Conservation (phyloP, 345 rosid species). For the Angophora floribunda region DNA sequence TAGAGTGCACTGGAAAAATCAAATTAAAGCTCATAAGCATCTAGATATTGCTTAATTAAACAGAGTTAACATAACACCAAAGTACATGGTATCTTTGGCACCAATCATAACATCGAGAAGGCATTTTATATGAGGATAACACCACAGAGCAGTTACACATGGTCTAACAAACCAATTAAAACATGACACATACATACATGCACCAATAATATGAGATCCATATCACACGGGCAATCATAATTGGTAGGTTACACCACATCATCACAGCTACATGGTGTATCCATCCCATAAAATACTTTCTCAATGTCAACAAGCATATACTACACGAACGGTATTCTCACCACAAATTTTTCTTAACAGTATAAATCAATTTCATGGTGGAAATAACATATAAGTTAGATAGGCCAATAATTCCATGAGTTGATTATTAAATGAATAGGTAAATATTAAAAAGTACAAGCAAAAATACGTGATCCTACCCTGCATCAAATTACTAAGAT, state of each 20-base stretch:
- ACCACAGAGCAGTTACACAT: background rate
- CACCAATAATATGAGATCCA: background rate
- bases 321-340: background rate
- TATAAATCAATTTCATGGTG: background rate
- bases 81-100: background rate
- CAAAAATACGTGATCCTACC: background rate
- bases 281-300: background rate
- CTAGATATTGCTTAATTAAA: background rate
- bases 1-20: slow-evolving; percentile 89
- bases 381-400: background rate
- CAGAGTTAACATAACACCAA: background rate
- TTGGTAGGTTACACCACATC: background rate
- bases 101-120: background rate
- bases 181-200: background rate
- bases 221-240: background rate
- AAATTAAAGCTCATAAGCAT: slow-evolving; percentile 81
- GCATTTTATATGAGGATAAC: background rate
- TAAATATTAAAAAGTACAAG: background rate
- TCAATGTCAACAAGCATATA: background rate
- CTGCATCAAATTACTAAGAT: background rate
- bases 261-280: background rate
- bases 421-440: background rate
- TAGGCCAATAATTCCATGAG: background rate
- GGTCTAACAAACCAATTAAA: background rate
- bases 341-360: background rate